A percentile compares a stretch with the other conserved stretches of the same genome.
Evolutionary conservation across 179 eudicot species (phyloP).

Genomic region (Patellifolia procumbens): DNA sequence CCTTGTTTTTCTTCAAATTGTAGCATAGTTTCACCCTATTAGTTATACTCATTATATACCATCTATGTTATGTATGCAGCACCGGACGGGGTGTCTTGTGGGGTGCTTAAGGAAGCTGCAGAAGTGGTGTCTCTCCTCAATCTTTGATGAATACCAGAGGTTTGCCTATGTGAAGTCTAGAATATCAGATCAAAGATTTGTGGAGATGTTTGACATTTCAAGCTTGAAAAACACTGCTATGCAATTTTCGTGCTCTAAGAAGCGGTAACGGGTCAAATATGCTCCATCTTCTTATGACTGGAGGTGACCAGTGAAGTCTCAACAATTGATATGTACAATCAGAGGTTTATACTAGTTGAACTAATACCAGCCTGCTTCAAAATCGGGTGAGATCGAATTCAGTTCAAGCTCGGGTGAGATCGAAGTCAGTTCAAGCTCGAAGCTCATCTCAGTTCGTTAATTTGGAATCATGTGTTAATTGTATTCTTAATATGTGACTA

Average conservation of each 20-base stretch:
- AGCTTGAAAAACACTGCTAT: slow-evolving; percentile 41
- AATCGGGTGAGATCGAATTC: too few species aligned
- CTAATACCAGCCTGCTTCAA: too few species aligned
- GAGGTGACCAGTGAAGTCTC: too few species aligned
- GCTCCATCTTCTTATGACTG: background rate
- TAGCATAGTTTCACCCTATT: background rate
- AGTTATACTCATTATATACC: background rate
- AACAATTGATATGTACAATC: background rate
- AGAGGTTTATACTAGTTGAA: too few species aligned
- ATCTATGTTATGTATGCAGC: slow-evolving; percentile 31
- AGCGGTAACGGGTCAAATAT: background rate
- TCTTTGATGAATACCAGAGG: slow-evolving; percentile 48
- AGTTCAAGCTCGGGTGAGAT: too few species aligned
- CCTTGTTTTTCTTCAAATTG: background rate
- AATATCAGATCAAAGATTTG: slow-evolving; percentile 46
- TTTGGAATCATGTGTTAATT: too few species aligned
- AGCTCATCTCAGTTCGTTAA: too few species aligned
- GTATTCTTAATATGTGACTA: too few species aligned
- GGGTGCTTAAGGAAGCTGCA: slow-evolving; percentile 48
- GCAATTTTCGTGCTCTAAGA: slow-evolving; percentile 44
- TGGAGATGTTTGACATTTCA: slow-evolving; percentile 42
- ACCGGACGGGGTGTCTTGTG: slow-evolving; percentile 49
- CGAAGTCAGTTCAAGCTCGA: too few species aligned
- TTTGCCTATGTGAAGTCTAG: slow-evolving; percentile 46
- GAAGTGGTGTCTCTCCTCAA: slow-evolving; percentile 46